Evolutionary conservation across 129 eudicot genomes (phyloP).

Genomic region (Deinandra increscens): DNA sequence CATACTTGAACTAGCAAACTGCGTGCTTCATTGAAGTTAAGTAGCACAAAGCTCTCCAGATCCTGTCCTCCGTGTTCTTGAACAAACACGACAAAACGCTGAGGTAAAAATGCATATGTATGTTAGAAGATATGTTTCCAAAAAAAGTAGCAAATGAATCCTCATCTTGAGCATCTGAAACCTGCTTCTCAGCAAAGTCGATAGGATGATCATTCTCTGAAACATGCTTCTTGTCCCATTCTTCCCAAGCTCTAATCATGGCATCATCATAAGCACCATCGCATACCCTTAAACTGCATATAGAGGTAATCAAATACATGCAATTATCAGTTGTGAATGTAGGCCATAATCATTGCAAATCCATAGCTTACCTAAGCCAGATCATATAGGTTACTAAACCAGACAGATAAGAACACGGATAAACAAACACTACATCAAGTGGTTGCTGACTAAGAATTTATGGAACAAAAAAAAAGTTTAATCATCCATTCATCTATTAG

Average conservation of each 20-base stretch:
- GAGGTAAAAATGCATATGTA: conserved; percentile 13
- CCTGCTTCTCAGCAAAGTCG: conserved; percentile 86
- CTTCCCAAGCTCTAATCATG: conserved; percentile 84
- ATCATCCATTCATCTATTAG: background rate
- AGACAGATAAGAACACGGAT: background rate
- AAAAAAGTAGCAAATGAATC: background rate
- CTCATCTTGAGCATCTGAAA: conserved; percentile 21
- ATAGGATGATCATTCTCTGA: conserved; percentile 93
- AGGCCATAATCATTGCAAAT: background rate
- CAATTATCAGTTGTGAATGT: background rate
- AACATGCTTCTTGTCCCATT: conserved; percentile 73
- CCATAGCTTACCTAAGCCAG: background rate
- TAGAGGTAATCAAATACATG: background rate
- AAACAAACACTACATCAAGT: background rate
- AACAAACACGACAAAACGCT: conserved; percentile 85
- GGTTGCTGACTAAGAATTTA: background rate
- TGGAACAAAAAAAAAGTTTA: background rate
- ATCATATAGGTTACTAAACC: background rate
- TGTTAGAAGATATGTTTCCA: conserved; percentile 13
- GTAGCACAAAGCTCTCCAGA: conserved; percentile 92
- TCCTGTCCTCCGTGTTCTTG: conserved; percentile 96
- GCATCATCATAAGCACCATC: conserved; percentile 75
- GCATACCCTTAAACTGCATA: conserved; percentile 77
- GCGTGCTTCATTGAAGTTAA: conserved; percentile 72
- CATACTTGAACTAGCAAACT: conserved; percentile 87